Base-by-base conservation (phyloP, 192 early-diverging fungal species). In the Rhizophagus prolifer region DNA sequence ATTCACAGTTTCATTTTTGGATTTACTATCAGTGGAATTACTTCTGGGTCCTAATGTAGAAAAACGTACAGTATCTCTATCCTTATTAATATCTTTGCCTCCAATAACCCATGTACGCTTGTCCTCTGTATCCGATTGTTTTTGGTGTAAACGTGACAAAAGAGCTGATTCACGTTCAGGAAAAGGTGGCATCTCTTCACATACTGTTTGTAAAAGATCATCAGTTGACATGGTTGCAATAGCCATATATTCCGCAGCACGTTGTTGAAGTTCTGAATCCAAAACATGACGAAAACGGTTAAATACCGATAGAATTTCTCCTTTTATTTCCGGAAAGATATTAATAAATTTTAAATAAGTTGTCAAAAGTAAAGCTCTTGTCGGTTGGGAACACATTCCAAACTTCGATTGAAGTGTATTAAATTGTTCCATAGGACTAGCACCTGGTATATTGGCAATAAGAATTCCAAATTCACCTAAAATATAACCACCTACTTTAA, bases 171-270 rank as follows among this genome's bases (percentile, higher is more conserved):
- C 95, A 28, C 95, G 89, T 78, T 96, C 95, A 2, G 95, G 94
- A 85, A 95, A 99, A 47, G 94, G 94, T 63, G 98, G 98, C 95
- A 99, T 99, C 81, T 98, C 97, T 76, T 98, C 98, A 79, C 96
- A 97, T 30, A 97, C 93, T 1, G 92, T 92, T 50, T 96, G 94
- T 30, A 99, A 79, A 36, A 99, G 85, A 26, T 94, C 93, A 28
- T 97, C 95, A 28, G 89, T 92, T n/a, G 92, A 88, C 81, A 93
- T 84, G 2, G 90, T 93, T 10, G 90, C 89, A 75, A 99, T 89
- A 9, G 94, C 87, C 60, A 97, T 89, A 84, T 99, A 99, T 84
- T 99, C 98, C 76, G 92, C 95, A 0, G 98, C 97, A 41, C 98
- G 89, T 79, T 99, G 97, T 84, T 98, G 97, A 61, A 99, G 81